Evolutionary conservation across 495 filamentous ascomycete genomes (phyloP).

Genomic region (Tetracladium setigerum): DNA sequence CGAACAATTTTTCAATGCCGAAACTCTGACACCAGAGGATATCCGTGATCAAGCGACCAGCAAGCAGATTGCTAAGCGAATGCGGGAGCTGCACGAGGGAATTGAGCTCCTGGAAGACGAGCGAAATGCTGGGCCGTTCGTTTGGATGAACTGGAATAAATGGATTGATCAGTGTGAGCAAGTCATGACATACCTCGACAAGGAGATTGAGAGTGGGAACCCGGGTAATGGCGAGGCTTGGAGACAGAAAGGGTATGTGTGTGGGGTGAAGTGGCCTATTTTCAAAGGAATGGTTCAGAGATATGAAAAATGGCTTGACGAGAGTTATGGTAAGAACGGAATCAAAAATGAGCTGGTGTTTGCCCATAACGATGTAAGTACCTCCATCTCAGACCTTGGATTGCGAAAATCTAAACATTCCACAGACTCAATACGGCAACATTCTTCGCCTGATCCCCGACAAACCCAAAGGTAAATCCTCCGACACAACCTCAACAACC

Average conservation of each 20-base stretch:
- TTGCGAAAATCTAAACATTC: constrained; percentile 21
- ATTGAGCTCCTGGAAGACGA: constrained; percentile 79
- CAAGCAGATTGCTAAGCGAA: constrained; percentile 93
- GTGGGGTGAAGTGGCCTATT: constrained; percentile 73
- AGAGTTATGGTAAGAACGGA: constrained; percentile 56
- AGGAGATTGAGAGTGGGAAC: constrained; percentile 45
- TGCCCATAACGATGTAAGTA: constrained; percentile 90
- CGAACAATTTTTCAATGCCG: constrained; percentile 84
- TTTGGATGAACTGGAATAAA: constrained; percentile 92
- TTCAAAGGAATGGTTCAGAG: constrained; percentile 71
- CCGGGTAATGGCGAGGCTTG: constrained; percentile 40
- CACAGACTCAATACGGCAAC: constrained; percentile 94
- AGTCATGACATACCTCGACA: constrained; percentile 70
- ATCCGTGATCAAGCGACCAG: constrained; percentile 76
- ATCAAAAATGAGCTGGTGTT: constrained; percentile 78
- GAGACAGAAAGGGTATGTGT: constrained; percentile 67
- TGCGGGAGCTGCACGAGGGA: constrained; percentile 92
- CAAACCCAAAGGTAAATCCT: neutral
- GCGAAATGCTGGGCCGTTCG: constrained; percentile 65
- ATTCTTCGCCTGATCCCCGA: constrained; percentile 80
- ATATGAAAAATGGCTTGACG: constrained; percentile 67
- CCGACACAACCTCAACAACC: constrained; percentile 56
- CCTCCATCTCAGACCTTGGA: neutral
- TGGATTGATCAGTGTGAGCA: constrained; percentile 79
- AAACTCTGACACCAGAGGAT: constrained; percentile 67